Evolutionary conservation across 805 yeast species (phyloP), one percentile per base, ranked within the genome.

Genomic region (Vanderwaltozyma yarrowii): DNA sequence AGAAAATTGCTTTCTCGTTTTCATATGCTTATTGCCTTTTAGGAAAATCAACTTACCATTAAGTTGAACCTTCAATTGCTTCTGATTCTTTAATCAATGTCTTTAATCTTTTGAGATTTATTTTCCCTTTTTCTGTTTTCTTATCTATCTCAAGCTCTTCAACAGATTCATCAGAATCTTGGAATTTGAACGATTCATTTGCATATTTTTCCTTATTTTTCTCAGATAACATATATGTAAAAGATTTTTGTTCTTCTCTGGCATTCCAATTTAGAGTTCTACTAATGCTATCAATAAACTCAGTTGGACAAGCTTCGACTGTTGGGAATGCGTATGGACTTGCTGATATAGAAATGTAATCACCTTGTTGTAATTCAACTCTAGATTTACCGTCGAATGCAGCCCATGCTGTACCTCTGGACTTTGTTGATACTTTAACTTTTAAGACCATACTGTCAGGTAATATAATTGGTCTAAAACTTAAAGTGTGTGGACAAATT

Each of bases 271-370:
- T 86, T 54, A 92, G 64, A 21, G 94, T 79, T 50, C 94, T 67
- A 58, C 89, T 74, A 33, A 86, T 87, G 52, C 86, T 72, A 57
- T 87, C 94, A 59, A 92, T 70, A 63, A 83, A 78, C 58, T 85
- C 92, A 5, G 81, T 73, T 39, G 76, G 70, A 17, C 81, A 73
- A 2, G 83, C 71, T 45, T 78, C 73, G 3, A 92, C 92, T 1
- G 96, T 87, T 5, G 98, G 98, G 66, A 92, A 92, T 17, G 96
- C 94, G 62, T 74, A 89, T 21, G 87, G 84, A 33, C 92, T 78
- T 0, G 96, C 96, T 29, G 76, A 75, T 13, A 92, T 73, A 0
- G 87, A 75, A 25, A 92, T 83, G 50, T 84, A 87, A 56, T 86
- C 92, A 8, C 97, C 96, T 39, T 75, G 76, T 25, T 66, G 61